Conservation (phyloP, 345 rosid species). For the Melastoma malabathricum region DNA sequence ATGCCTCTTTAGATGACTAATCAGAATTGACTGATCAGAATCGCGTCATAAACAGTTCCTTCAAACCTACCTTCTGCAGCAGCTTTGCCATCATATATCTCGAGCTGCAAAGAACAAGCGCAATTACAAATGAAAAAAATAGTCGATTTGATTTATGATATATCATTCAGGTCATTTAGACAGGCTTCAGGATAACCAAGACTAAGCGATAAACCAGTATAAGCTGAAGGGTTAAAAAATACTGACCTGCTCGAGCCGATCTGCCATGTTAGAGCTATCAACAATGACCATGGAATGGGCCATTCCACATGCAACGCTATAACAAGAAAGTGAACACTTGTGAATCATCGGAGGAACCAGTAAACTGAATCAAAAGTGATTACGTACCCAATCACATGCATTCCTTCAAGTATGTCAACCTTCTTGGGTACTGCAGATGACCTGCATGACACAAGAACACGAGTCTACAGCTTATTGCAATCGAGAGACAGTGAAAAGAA, state of each 20-base stretch:
- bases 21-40: no score
- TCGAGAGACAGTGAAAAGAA: constrained; percentile 7
- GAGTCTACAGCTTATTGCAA: neutral
- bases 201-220: neutral
- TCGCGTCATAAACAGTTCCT: neutral
- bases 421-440: constrained; percentile 92
- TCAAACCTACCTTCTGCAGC: constrained; percentile 44
- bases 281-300: constrained; percentile 82
- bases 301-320: constrained; percentile 83
- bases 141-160: neutral
- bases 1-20: no score
- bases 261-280: constrained; percentile 51
- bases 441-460: constrained; percentile 21
- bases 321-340: constrained; percentile 5
- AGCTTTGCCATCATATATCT: constrained; percentile 69
- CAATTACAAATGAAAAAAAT: constrained; percentile 1
- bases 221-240: neutral
- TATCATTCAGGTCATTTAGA: no score
- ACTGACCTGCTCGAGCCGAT: constrained; percentile 71
- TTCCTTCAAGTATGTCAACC: constrained; percentile 83
- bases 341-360: constrained; percentile 1
- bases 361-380: neutral
- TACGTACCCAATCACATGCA: constrained; percentile 77
- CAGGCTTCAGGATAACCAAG: neutral
- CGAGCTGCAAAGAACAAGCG: constrained; percentile 40